Evolutionary conservation across 768 basidiomycete genomes (phyloP).

Genomic region (Collybiopsis luxurians): DNA sequence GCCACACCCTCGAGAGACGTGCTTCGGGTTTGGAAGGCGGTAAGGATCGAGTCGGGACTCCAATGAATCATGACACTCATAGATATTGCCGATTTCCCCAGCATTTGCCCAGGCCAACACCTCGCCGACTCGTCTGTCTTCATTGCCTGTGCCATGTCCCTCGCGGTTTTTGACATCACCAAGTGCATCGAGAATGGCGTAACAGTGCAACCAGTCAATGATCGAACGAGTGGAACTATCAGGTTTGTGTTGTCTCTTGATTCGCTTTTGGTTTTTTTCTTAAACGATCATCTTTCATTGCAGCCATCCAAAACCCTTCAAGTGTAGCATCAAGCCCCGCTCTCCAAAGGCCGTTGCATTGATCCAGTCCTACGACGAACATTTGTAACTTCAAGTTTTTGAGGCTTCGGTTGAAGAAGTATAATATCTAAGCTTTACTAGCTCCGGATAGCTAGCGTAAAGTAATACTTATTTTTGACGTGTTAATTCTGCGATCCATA

Average conservation of each 20-base stretch:
- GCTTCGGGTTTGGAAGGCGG: slow-evolving; percentile 74
- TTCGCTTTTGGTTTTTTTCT: slow-evolving; percentile 3
- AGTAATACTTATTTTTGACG: no score
- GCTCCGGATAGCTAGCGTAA: no score
- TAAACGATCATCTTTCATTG: no score
- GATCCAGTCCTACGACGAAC: slow-evolving; percentile 33
- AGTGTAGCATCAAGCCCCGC: slow-evolving; percentile 58
- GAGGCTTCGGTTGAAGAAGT: no score
- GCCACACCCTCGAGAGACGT: slow-evolving; percentile 54
- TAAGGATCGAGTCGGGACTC: slow-evolving; percentile 23
- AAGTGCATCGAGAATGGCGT: slow-evolving; percentile 44
- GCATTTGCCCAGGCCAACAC: slow-evolving; percentile 52
- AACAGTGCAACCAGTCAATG: slow-evolving; percentile 49
- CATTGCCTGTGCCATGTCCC: slow-evolving; percentile 48
- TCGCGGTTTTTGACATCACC: slow-evolving; percentile 50
- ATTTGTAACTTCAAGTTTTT: no score
- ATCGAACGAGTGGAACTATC: slow-evolving; percentile 61
- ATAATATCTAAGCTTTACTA: no score
- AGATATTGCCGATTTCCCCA: not conserved
- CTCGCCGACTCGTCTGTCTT: slow-evolving; percentile 55
- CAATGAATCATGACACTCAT: slow-evolving; percentile 1
- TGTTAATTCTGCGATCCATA: no score
- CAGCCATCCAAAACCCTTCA: slow-evolving; percentile 62
- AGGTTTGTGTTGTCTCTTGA: slow-evolving; percentile 34
- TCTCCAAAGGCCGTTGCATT: slow-evolving; percentile 53